Evolutionary conservation across 495 filamentous ascomycete genomes (phyloP).

Genomic region (Penicillium arizonense): DNA sequence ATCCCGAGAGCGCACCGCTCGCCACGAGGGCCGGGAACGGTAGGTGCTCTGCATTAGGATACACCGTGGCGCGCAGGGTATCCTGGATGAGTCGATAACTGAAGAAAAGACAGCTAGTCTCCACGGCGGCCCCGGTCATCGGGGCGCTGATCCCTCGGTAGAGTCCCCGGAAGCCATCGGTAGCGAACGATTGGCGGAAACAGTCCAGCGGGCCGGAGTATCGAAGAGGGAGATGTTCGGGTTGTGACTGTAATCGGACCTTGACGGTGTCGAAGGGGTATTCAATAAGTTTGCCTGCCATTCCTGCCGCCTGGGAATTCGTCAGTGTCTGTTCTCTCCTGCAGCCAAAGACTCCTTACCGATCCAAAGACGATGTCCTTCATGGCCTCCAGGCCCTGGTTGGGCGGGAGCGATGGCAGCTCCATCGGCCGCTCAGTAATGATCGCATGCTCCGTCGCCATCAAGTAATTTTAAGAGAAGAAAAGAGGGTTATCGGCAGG

Average conservation of each 20-base stretch:
- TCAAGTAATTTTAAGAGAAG: conserved; percentile 28
- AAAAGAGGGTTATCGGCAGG: conserved; percentile 30
- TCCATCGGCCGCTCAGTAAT: conserved; percentile 42
- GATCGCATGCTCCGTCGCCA: conserved; percentile 45
- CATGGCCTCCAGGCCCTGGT: conserved; percentile 62
- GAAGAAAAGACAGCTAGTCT: conserved; percentile 93
- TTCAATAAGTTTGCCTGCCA: conserved; percentile 92
- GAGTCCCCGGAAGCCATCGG: conserved; percentile 70
- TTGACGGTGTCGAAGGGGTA: conserved; percentile 99
- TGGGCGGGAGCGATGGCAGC: conserved; percentile 42
- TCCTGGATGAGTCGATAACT: conserved; percentile 74
- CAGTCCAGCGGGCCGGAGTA: conserved; percentile 92
- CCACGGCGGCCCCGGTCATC: conserved; percentile 84
- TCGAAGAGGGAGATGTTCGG: conserved; percentile 73
- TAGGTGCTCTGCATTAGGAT: conserved; percentile 52
- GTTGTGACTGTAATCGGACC: conserved; percentile 70
- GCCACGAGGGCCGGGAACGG: conserved; percentile 70
- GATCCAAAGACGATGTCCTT: conserved; percentile 86
- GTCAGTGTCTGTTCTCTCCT: conserved; percentile 8
- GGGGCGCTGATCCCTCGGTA: conserved; percentile 95
- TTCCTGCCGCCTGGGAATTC: conserved; percentile 67
- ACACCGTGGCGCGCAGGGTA: conserved; percentile 57
- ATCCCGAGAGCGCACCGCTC: conserved; percentile 82
- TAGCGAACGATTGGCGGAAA: conserved; percentile 77
- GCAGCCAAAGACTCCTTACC: conserved; percentile 48